A percentile compares a stretch with the other conserved stretches of the same genome.
Conservation (phyloP, 495 filamentous ascomycete genomes). For the Trichoderma virens region DNA sequence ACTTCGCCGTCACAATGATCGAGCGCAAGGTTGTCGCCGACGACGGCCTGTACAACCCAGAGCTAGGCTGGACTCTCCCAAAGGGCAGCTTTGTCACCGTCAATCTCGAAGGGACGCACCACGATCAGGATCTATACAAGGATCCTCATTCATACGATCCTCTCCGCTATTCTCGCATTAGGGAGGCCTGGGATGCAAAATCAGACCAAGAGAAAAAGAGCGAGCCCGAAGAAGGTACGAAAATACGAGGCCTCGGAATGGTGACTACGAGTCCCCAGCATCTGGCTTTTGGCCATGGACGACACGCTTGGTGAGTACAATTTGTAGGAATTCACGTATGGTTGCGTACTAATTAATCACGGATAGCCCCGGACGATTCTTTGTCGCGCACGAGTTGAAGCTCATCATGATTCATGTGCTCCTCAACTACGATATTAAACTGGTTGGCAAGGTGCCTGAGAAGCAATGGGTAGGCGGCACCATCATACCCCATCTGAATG, state of each 20-base stretch:
- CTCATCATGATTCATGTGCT: conserved; percentile 30
- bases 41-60: conserved; percentile 25
- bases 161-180: conserved; percentile 21
- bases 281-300: conserved; percentile 30
- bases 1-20: conserved; percentile 22
- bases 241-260: conserved; percentile 25
- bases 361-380: conserved; percentile 33
- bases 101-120: conserved; percentile 25
- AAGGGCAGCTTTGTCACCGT: conserved; percentile 24
- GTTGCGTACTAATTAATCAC: background rate
- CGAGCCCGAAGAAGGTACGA: conserved; percentile 19
- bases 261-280: conserved; percentile 28
- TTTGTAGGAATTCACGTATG: background rate
- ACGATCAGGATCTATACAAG: conserved; percentile 24
- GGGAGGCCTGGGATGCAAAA: conserved; percentile 27
- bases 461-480: conserved; percentile 25
- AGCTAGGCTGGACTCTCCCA: conserved; percentile 28
- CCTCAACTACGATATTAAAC: conserved; percentile 35
- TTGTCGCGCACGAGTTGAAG: conserved; percentile 34
- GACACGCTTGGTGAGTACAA: conserved; percentile 30
- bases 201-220: conserved; percentile 10
- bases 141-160: conserved; percentile 27
- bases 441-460: conserved; percentile 19
- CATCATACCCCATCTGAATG: conserved; percentile 22
- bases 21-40: conserved; percentile 29